Evolutionary conservation across 257 asterid species (phyloP).

Genomic region (Lantana camara): DNA sequence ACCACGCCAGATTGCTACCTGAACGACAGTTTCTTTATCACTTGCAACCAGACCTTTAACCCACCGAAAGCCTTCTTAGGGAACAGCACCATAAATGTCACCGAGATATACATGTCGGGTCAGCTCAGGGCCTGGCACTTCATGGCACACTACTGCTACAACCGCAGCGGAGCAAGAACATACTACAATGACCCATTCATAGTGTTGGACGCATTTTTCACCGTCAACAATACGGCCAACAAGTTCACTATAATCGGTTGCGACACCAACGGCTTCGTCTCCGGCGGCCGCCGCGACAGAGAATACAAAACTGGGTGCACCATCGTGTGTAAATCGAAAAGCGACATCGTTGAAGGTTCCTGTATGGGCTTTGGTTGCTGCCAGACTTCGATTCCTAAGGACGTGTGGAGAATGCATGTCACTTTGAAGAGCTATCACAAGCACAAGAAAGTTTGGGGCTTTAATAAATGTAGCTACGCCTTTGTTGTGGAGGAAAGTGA

Average conservation of each 20-base stretch:
- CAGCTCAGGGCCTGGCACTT: neutral
- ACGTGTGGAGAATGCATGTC: neutral
- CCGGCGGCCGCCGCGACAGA: neutral
- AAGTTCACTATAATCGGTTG: conserved; percentile 34
- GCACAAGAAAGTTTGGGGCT: neutral
- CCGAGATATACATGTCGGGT: conserved; percentile 32
- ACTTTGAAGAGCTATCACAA: neutral
- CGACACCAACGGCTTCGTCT: conserved; percentile 10
- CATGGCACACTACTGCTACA: conserved; percentile 20
- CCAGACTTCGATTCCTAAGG: neutral
- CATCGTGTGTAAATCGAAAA: neutral
- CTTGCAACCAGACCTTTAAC: no score
- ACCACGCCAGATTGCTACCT: no score
- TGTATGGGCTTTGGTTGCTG: neutral
- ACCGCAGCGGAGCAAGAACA: neutral
- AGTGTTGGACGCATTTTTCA: rapidly evolving
- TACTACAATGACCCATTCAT: rapidly evolving
- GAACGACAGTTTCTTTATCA: no score
- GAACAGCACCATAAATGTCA: neutral
- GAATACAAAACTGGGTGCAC: neutral
- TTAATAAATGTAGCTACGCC: conserved; percentile 26
- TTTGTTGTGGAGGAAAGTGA: conserved; percentile 22
- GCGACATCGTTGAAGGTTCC: neutral
- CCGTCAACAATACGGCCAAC: conserved; percentile 19
- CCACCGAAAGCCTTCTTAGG: no score